Evolutionary conservation across 2,329 filamentous ascomycete species (phyloP), one percentile per base, ranked within the genome.

Genomic region (Cladosporium austrohemisphaericum): DNA sequence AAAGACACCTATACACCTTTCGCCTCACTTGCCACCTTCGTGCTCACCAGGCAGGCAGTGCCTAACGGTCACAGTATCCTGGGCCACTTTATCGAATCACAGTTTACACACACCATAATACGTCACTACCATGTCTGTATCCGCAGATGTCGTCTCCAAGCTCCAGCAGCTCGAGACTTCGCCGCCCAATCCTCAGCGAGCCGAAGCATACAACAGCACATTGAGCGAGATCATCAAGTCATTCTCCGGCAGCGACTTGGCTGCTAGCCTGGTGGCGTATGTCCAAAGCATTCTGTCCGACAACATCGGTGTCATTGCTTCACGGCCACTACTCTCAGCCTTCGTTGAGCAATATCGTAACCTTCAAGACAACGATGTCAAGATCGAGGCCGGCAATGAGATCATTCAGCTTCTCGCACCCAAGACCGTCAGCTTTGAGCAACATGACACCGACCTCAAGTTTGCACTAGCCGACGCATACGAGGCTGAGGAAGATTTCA

Each of bases 381-480:
- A 85, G 71, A 85, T 95, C 60, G 79, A 83, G 56, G 85, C 90
- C 38, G 90, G 59, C 77, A 80, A 60, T 9, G 81, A 86, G 64
- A 79, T 88, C n/a, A 78, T 95, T 33, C 71, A 76, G 43, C 74
- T 82, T 35, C 78, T 96, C 44, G 67, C 77, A 65, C 69, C 85
- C 67, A 80, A 81, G 54, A 78, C 84, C 69, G 70, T 86, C 65
- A 86, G 85, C 2, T 93, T 89, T 62, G 83, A 93, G 68, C 91
- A 97, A 67, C 89, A 95, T 68, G 83, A 86, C 60, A 87, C 86
- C 5, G 75, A 81, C 36, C 76, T 96, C 47, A 86, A 90, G 56
- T 83, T 92, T 63, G 80, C 90, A 47, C 77, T 95, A 14, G 91
- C 92, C 16, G 81, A 86, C 52, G 88, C 89, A 10, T 85, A 93